phyloP scores from a whole-genome alignment of 192 early-diverging fungal species.

The Gryganskiella cystojenkinii region DNA sequence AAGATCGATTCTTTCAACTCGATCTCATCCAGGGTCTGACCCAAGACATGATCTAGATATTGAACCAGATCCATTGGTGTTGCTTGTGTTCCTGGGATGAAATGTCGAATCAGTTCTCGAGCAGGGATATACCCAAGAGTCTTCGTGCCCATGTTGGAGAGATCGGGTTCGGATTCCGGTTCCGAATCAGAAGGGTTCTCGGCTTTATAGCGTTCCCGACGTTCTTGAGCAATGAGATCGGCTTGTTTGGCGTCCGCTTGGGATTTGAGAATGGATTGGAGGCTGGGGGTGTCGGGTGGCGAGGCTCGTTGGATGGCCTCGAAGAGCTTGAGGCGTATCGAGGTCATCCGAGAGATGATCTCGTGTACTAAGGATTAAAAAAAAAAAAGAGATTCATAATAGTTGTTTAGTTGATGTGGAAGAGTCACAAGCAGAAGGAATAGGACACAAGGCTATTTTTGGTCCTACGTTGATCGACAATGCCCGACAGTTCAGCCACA shows the following conservation, averaged over 20 bases:
- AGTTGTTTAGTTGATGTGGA: too few species aligned
- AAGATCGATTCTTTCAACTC: slow-evolving; percentile 33
- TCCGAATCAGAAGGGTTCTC: too few species aligned
- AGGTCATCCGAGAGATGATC: slow-evolving; percentile 25
- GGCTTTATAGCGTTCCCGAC: not conserved
- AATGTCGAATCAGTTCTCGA: slow-evolving; percentile 3
- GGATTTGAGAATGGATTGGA: slow-evolving; percentile 14
- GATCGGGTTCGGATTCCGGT: too few species aligned
- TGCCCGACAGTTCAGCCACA: slow-evolving; percentile 16
- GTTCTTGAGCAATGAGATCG: not conserved
- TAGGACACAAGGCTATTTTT: not conserved
- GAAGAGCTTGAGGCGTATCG: slow-evolving; percentile 19
- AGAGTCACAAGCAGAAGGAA: too few species aligned
- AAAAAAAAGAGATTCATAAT: not conserved
- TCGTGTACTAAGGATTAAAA: slow-evolving; percentile 24
- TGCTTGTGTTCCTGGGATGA: slow-evolving; percentile 29
- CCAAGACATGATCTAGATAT: slow-evolving; percentile 28
- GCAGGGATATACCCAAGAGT: slow-evolving; percentile 22
- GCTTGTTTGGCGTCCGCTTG: slow-evolving; percentile 16
- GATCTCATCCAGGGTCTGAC: slow-evolving; percentile 35
- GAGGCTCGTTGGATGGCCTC: slow-evolving; percentile 25
- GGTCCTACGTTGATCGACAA: slow-evolving; percentile 30
- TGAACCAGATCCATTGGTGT: slow-evolving; percentile 22
- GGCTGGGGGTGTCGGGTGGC: slow-evolving; percentile 22
- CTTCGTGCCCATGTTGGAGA: not conserved